Percentiles rank a stretch among this genome's conserved stretches.
phyloP scores from a whole-genome alignment of 495 filamentous ascomycete genomes.

The Podospora tetraspora region DNA sequence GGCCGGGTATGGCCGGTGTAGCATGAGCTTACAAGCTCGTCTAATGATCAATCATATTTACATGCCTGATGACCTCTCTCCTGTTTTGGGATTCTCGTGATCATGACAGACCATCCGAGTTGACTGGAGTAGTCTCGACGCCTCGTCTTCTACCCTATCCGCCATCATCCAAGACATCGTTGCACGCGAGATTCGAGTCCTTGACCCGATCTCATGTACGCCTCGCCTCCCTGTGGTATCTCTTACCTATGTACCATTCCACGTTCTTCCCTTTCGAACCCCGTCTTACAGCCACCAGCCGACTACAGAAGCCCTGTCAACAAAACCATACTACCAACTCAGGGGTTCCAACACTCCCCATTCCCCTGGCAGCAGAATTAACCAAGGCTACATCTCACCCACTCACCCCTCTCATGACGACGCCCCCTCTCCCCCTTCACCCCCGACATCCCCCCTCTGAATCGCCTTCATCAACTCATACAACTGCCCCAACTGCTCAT shows the following conservation, averaged over 20 bases:
- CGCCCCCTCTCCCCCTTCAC: constrained; percentile 31
- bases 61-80: not conserved
- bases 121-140: not conserved
- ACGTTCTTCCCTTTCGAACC: not conserved
- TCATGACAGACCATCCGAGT: not conserved
- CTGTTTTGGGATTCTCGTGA: not conserved
- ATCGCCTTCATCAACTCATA: constrained; percentile 93
- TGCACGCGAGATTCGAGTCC: too few species aligned
- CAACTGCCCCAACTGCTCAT: constrained; percentile 87
- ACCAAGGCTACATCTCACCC: not conserved
- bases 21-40: not conserved
- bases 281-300: not conserved
- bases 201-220: too few species aligned
- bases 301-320: not conserved
- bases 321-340: not conserved
- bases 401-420: not conserved
- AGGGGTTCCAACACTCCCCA: not conserved
- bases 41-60: not conserved
- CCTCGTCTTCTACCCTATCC: not conserved
- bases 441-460: constrained; percentile 45
- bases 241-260: too few species aligned
- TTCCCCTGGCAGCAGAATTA: not conserved
- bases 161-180: too few species aligned
- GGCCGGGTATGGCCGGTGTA: not conserved
- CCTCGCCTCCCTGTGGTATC: too few species aligned